Conservation (phyloP, 306 rosid species). For the Oemleria cerasiformis region DNA sequence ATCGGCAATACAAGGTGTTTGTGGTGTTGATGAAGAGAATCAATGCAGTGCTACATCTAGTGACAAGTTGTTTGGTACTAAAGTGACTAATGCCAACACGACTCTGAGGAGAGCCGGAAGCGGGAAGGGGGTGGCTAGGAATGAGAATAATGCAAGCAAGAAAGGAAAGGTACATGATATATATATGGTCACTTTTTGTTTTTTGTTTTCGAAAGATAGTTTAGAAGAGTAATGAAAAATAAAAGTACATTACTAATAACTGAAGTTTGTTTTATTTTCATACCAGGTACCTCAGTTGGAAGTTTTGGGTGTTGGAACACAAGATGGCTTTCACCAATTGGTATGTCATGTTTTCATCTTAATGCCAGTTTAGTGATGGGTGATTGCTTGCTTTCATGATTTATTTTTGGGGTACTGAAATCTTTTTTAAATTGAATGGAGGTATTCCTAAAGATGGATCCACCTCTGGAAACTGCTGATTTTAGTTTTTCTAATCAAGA, state of each 20-base stretch:
- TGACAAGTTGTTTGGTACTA: conserved; percentile 15
- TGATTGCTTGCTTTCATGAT: background rate
- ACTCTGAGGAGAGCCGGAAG: conserved; percentile 17
- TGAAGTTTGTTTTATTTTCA: background rate
- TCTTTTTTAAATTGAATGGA: background rate
- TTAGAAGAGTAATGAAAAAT: background rate
- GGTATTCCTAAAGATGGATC: background rate
- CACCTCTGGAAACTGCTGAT: background rate
- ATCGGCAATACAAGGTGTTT: background rate
- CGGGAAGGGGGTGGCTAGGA: conserved; percentile 14
- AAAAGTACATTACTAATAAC: background rate
- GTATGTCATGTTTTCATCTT: conserved; percentile 8
- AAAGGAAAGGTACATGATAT: conserved; percentile 22
- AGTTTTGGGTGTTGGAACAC: conserved; percentile 5
- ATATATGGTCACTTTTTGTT: background rate
- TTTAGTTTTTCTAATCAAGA: conserved; percentile 4
- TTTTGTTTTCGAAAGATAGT: no score
- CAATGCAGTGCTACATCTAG: conserved; percentile 19
- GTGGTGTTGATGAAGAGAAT: conserved; percentile 19
- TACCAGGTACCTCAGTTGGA: conserved; percentile 18
- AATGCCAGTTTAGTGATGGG: background rate
- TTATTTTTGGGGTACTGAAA: background rate
- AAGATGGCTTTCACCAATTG: conserved; percentile 8
- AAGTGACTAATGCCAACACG: conserved; percentile 12
- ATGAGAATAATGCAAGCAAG: conserved; percentile 13